Base-by-base conservation (phyloP, 2,329 filamentous ascomycete genomes). In the Sclerotinia trifoliorum region DNA sequence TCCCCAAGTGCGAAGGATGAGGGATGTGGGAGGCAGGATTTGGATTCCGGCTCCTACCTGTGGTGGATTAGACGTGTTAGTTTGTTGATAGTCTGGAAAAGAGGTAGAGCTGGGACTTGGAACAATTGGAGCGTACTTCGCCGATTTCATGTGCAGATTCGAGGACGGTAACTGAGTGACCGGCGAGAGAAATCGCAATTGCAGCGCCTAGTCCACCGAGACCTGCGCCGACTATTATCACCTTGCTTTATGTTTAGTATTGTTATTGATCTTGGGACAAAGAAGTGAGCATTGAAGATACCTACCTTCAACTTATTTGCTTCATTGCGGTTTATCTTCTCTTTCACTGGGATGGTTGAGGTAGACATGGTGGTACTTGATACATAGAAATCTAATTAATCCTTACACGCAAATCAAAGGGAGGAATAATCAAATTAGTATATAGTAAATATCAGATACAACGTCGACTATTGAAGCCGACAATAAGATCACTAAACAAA, bases 211-310 rank as follows among this genome's bases (percentile, higher is more conserved):
- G 78, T 6, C 85, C 85, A 32, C 83, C 83, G 26, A 87, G 79
- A 7, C 85, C 85, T 13, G 84, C 85, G n/a, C 85, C 85, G 26
- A 85, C 80, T 35, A 87, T 77, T 29, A 86, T 79, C 35, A 85
- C 68, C 73, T 75, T 58, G 11, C 13, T 19, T 39, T 19, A 13
- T 51, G 35, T 35, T 52, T 65, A 54, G 26, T 39, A 35, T 13
- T 26, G 32, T n/a, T 10, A 58, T 10, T 3, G 17, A 24, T 24
- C 8, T 11, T 11, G 21, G 19, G 17, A 17, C 8, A 24, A 2
- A 17, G 1, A n/a, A 51, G 6, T 5, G 7, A 39, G 24, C 1
- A 29, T 46, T 15, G 19, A 17, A 29, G 35, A n/a, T 54, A 17
- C 56, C 54, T 55, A 73, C 73, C 65, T 73, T 73, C 3, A 74